Evolutionary conservation across 2,329 filamentous ascomycete species (phyloP).

Genomic region (Colletotrichum nymphaeae): DNA sequence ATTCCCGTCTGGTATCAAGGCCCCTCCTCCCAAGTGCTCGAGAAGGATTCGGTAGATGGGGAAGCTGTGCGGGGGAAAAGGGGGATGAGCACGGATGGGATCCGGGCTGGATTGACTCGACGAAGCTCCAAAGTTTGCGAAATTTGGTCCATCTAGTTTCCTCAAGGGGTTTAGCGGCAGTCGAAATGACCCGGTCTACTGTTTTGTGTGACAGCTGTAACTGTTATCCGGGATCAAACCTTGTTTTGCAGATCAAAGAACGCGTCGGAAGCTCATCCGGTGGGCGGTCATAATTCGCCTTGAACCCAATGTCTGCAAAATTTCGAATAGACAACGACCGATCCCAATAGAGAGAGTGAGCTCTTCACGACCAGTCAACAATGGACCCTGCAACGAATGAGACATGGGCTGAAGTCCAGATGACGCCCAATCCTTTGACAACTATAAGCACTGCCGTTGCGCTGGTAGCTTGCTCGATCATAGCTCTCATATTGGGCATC

Average conservation of each 20-base stretch:
- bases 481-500: not conserved
- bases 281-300: not conserved
- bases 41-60: not conserved
- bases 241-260: not conserved
- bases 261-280: not conserved
- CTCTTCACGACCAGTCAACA: no score
- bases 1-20: not conserved
- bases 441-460: not conserved
- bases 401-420: not conserved
- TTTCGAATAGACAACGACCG: no score
- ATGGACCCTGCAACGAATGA: not conserved
- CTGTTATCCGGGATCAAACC: not conserved
- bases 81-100: not conserved
- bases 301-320: not conserved
- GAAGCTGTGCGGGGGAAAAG: conserved; percentile 6
- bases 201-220: not conserved
- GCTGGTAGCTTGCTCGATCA: not conserved
- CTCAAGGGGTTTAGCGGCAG: conserved; percentile 6
- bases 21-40: not conserved
- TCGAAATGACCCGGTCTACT: not conserved
- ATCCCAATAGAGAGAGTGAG: not conserved
- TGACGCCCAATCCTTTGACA: not conserved
- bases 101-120: not conserved
- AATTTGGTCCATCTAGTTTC: conserved; percentile 24
- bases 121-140: not conserved